phyloP scores from a whole-genome alignment of 169 alveolate species.

The Cryptosporidium sp. region DNA sequence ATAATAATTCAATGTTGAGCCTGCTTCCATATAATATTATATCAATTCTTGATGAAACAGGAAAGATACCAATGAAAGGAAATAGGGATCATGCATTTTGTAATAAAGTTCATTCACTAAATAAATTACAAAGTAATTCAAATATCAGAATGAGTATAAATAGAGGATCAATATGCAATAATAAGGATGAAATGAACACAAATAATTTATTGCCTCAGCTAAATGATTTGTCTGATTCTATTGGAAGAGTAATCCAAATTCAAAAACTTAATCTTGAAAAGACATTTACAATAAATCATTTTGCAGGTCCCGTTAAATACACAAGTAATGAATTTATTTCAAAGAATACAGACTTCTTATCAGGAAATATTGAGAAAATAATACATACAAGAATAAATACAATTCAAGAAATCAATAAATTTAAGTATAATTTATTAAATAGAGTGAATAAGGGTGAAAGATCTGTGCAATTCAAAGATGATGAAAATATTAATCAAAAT shows the following conservation, averaged over 20 bases:
- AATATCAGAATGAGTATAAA: constrained; percentile 27
- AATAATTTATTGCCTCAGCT: background rate
- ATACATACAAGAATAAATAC: constrained; percentile 38
- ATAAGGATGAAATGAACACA: constrained; percentile 16
- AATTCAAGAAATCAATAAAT: constrained; percentile 1
- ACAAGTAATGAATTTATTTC: constrained; percentile 78
- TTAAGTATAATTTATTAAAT: constrained; percentile 14
- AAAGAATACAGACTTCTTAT: constrained; percentile 80
- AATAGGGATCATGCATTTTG: constrained; percentile 70
- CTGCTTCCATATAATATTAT: constrained; percentile 49
- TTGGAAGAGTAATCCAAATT: constrained; percentile 32
- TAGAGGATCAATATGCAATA: constrained; percentile 11
- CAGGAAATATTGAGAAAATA: constrained; percentile 77
- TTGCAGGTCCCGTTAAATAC: constrained; percentile 81
- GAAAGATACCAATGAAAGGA: constrained; percentile 72
- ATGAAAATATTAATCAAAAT: background rate
- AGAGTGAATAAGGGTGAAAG: background rate
- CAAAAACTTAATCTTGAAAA: constrained; percentile 74
- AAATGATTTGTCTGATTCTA: constrained; percentile 3
- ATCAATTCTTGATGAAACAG: constrained; percentile 70
- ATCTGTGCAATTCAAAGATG: no score
- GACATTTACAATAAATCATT: constrained; percentile 80
- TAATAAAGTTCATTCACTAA: constrained; percentile 38
- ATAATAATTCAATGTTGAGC: constrained; percentile 13
- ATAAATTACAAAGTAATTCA: constrained; percentile 9